These are phyloP conservation scores for Diphasiastrum complanatum DNA, from an alignment of 83 land plant genomes.

Conservation along the genomic window DNA sequence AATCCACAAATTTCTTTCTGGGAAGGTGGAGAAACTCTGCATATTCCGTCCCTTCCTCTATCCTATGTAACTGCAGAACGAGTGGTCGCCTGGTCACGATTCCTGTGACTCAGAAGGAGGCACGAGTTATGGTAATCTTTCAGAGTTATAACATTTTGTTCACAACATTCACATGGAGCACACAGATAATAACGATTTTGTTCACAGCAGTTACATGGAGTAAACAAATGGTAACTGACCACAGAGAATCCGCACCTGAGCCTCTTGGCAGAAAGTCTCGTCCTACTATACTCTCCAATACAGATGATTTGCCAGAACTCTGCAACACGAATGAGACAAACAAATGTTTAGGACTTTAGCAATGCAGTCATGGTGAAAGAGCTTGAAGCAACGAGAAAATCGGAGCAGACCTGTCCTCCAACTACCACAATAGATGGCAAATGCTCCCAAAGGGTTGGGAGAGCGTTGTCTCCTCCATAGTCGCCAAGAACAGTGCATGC, in stretches of 20 bases:
- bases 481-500: no score
- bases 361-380: background rate
- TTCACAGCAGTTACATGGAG: no score
- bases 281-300: slow-evolving; percentile 78
- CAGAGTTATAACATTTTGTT: no score
- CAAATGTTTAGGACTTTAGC: background rate
- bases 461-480: slow-evolving; percentile 14
- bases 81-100: slow-evolving; percentile 80
- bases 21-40: slow-evolving; percentile 78
- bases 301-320: slow-evolving; percentile 88
- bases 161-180: no score
- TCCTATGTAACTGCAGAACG: slow-evolving; percentile 69
- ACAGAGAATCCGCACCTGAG: slow-evolving; percentile 42
- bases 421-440: slow-evolving; percentile 10
- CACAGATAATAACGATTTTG: no score
- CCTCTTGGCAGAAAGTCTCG: slow-evolving; percentile 83
- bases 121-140: no score
- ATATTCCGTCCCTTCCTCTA: slow-evolving; percentile 61
- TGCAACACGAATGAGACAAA: no score
- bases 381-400: background rate
- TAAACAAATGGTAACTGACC: no score
- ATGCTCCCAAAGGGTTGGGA: slow-evolving; percentile 10
- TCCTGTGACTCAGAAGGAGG: slow-evolving; percentile 43
- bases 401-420: slow-evolving; percentile 8
- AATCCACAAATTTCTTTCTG: slow-evolving; percentile 57